Percentiles rank a stretch among this genome's conserved stretches.
Evolutionary conservation across 371 early-diverging fungal species (phyloP).

Genomic region (Mucor lusitanicus): DNA sequence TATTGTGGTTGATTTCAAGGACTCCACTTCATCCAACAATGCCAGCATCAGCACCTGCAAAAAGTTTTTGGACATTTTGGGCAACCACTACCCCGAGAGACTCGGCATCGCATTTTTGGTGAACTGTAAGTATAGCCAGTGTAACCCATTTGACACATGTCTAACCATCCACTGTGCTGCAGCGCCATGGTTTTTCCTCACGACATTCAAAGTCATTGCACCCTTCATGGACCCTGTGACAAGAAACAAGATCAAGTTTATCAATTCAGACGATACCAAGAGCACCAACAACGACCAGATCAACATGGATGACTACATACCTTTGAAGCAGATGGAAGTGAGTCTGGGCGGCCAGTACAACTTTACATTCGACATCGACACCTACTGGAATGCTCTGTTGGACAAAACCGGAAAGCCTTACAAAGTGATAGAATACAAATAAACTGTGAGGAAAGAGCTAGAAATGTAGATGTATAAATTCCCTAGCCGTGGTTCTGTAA

Average conservation of each 20-base stretch:
- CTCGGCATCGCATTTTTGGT: conserved; percentile 61
- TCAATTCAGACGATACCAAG: conserved; percentile 53
- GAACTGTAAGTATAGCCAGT: conserved; percentile 38
- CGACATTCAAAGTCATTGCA: conserved; percentile 71
- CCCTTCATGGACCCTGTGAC: conserved; percentile 91
- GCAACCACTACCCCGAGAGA: conserved; percentile 83
- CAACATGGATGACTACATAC: conserved; percentile 48
- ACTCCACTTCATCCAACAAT: conserved; percentile 58
- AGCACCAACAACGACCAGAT: conserved; percentile 20
- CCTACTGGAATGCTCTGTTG: conserved; percentile 52
- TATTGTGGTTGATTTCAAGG: conserved; percentile 76
- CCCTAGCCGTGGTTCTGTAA: no score
- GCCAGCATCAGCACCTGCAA: conserved; percentile 67
- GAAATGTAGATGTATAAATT: no score
- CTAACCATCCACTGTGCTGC: background rate
- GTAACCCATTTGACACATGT: background rate
- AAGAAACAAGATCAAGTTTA: conserved; percentile 76
- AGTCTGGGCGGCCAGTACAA: conserved; percentile 56
- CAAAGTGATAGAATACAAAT: conserved; percentile 34
- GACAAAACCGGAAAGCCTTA: conserved; percentile 25
- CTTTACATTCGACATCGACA: conserved; percentile 54
- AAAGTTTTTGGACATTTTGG: conserved; percentile 69
- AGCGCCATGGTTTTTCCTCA: conserved; percentile 83
- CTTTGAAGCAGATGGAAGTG: conserved; percentile 49
- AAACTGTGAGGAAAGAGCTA: background rate